Evolutionary conservation across 768 basidiomycete species (phyloP).

Genomic region (Leccinum fibrillosum): DNA sequence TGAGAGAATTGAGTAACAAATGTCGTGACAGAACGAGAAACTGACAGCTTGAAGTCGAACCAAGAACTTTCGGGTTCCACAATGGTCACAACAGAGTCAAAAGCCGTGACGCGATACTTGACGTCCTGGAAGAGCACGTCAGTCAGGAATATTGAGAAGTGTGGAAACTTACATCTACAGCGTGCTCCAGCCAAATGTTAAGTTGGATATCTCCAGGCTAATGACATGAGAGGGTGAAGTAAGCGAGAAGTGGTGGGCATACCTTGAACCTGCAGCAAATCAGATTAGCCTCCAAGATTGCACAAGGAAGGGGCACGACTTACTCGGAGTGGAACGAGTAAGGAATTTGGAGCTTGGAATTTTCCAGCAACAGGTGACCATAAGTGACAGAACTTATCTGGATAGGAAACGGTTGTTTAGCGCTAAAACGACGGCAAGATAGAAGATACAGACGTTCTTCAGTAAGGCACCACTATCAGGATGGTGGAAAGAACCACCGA

Average conservation of each 20-base stretch:
- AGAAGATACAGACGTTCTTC: conserved; percentile 59
- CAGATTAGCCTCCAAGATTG: background rate
- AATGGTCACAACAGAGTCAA: conserved; percentile 71
- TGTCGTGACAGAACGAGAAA: conserved; percentile 3
- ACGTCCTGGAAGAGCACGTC: conserved; percentile 39
- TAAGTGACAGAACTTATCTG: conserved; percentile 62
- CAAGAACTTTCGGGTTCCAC: conserved; percentile 78
- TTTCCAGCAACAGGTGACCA: conserved; percentile 49
- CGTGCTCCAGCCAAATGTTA: conserved; percentile 73
- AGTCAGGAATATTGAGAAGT: background rate
- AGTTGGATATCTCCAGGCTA: conserved; percentile 77
- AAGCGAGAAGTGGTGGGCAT: conserved; percentile 4
- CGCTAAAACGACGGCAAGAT: background rate
- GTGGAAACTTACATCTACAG: conserved; percentile 48
- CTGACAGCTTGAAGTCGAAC: conserved; percentile 80
- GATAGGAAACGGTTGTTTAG: background rate
- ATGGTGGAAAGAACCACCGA: conserved; percentile 67
- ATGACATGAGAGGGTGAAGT: conserved; percentile 6
- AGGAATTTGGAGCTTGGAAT: conserved; percentile 61
- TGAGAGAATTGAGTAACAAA: conserved; percentile 1
- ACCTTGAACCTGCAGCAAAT: conserved; percentile 57
- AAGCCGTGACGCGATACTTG: conserved; percentile 62
- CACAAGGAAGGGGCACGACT: conserved; percentile 27
- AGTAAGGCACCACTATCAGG: conserved; percentile 59
- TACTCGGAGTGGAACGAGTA: conserved; percentile 82